Percentiles rank a stretch among this genome's conserved stretches.
These are phyloP conservation scores for Fusarium succisae DNA, from an alignment of 2,329 filamentous ascomycete genomes.

Conservation along the genomic window DNA sequence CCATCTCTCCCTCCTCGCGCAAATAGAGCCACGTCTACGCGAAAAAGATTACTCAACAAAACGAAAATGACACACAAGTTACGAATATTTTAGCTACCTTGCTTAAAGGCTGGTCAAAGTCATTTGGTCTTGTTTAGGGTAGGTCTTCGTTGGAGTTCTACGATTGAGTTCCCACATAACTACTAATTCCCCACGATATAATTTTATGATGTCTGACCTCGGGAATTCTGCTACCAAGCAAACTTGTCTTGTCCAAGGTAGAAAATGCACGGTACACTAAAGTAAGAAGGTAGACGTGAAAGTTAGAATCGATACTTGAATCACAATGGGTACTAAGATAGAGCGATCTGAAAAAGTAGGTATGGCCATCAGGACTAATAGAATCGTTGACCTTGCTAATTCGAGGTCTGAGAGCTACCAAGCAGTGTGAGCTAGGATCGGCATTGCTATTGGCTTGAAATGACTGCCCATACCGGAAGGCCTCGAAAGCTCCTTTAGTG, in stretches of 20 bases:
- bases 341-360: not conserved
- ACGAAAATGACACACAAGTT: not conserved
- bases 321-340: not conserved
- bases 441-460: not conserved
- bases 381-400: not conserved
- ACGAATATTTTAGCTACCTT: not conserved
- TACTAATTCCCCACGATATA: not conserved
- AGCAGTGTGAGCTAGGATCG: not conserved
- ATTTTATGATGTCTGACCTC: not conserved
- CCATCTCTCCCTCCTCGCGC: not conserved
- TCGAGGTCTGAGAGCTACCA: not conserved
- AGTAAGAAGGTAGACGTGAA: not conserved
- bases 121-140: not conserved
- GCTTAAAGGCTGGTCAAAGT: not conserved
- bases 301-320: not conserved
- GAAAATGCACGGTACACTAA: not conserved
- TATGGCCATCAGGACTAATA: not conserved
- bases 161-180: not conserved
- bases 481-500: not conserved
- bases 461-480: not conserved
- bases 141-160: not conserved
- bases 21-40: too few relatives aligned
- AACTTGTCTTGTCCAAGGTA: not conserved
- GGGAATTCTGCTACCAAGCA: not conserved
- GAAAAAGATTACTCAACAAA: not conserved